phyloP scores from a whole-genome alignment of 345 rosid species.

The Xanthoceras sorbifolium region DNA sequence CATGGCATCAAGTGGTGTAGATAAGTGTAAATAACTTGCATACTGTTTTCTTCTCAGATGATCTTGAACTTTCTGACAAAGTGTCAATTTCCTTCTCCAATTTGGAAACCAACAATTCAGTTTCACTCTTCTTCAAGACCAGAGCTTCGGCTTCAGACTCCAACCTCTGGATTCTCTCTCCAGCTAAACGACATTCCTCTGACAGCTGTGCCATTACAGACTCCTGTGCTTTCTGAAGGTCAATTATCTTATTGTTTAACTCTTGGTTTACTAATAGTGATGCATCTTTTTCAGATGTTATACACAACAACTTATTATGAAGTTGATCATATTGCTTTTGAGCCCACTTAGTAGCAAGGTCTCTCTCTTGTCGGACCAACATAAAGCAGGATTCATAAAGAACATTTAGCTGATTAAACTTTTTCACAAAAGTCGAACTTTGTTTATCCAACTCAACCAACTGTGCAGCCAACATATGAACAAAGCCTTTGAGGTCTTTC shows the following conservation, averaged over 20 bases:
- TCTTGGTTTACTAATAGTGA: conserved; percentile 45
- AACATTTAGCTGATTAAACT: conserved; percentile 59
- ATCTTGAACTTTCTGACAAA: conserved; percentile 52
- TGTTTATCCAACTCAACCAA: conserved; percentile 62
- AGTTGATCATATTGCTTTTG: conserved; percentile 53
- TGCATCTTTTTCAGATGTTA: conserved; percentile 55
- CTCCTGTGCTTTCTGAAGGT: conserved; percentile 64
- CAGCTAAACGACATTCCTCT: conserved; percentile 53
- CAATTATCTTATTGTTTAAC: conserved; percentile 46
- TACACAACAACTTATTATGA: conserved; percentile 48
- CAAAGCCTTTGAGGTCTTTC: conserved; percentile 52
- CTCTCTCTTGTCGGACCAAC: conserved; percentile 53
- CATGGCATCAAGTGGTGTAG: conserved; percentile 20
- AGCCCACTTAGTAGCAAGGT: conserved; percentile 48
- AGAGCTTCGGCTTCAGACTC: conserved; percentile 69
- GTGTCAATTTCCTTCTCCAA: conserved; percentile 52
- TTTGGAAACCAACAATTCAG: conserved; percentile 52
- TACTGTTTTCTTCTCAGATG: conserved; percentile 69
- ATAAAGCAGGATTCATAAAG: conserved; percentile 52
- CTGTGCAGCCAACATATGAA: conserved; percentile 46
- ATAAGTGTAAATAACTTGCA: conserved; percentile 12
- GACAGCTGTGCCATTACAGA: conserved; percentile 51
- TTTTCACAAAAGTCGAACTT: conserved; percentile 43
- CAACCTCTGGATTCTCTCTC: conserved; percentile 54
- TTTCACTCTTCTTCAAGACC: conserved; percentile 54